These are phyloP conservation scores for Saccharomycopsis sp. DNA, from an alignment of 805 yeast species.

Conservation along the genomic window DNA sequence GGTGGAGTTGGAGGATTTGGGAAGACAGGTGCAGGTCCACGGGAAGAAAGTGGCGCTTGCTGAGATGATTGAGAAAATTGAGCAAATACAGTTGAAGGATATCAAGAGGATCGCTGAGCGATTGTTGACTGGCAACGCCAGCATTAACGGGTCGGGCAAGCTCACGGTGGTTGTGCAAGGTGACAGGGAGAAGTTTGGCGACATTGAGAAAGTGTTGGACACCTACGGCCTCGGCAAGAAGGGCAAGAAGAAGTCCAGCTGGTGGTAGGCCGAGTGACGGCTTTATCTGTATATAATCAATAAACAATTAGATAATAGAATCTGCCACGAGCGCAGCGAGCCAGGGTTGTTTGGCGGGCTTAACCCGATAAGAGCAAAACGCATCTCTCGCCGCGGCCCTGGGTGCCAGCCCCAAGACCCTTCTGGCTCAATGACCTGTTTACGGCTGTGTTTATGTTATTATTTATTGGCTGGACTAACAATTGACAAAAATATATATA, in stretches of 20 bases:
- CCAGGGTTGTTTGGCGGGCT: too few relatives aligned
- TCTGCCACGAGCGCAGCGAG: too few relatives aligned
- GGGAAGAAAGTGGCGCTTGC: conserved; percentile 65
- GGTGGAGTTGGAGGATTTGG: conserved; percentile 93
- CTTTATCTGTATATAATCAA: too few relatives aligned
- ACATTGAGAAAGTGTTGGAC: conserved; percentile 56
- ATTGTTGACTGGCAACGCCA: conserved; percentile 61
- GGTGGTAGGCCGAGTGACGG: too few relatives aligned
- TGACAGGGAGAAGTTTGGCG: conserved; percentile 77
- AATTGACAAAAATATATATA: too few relatives aligned
- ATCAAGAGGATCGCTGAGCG: conserved; percentile 66
- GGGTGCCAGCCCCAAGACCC: too few relatives aligned
- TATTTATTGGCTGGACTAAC: too few relatives aligned
- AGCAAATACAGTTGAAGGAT: conserved; percentile 57
- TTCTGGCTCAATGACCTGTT: too few relatives aligned
- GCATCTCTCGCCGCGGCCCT: too few relatives aligned
- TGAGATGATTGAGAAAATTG: conserved; percentile 79
- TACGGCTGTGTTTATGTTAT: too few relatives aligned
- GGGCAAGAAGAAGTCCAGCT: background rate
- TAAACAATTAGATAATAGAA: too few relatives aligned
- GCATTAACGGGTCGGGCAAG: conserved; percentile 46
- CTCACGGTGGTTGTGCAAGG: conserved; percentile 94
- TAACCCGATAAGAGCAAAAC: too few relatives aligned
- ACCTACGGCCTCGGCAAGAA: conserved; percentile 64
- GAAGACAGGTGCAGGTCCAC: conserved; percentile 86